These are phyloP conservation scores for Fulvia fulva DNA, from an alignment of 2,329 filamentous ascomycete species.

Conservation along the genomic window DNA sequence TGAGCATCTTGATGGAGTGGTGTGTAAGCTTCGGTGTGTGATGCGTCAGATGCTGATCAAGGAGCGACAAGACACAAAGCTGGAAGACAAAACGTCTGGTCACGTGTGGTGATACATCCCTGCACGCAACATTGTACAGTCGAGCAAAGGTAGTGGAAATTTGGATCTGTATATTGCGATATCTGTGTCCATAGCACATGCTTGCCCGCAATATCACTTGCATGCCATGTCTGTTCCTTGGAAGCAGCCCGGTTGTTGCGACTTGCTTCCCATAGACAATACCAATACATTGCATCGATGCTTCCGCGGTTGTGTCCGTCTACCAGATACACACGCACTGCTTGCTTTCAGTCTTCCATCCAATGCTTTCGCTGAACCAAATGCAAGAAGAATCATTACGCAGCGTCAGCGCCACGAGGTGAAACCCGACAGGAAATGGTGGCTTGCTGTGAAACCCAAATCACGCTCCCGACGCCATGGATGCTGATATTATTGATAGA, in stretches of 20 bases:
- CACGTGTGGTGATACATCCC: background rate
- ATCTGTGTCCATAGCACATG: slow-evolving; percentile 4
- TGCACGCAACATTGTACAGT: background rate
- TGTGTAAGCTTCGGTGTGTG: background rate
- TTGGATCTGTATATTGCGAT: slow-evolving; percentile 1
- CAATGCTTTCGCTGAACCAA: slow-evolving; percentile 20
- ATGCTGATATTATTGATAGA: slow-evolving; percentile 18
- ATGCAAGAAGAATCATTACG: slow-evolving; percentile 14
- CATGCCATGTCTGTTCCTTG: background rate
- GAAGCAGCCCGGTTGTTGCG: slow-evolving; percentile 1
- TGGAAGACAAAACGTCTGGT: background rate
- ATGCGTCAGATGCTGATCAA: background rate
- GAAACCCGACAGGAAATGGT: background rate
- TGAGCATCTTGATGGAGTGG: background rate
- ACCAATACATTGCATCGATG: slow-evolving; percentile 19
- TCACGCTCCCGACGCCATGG: slow-evolving; percentile 14
- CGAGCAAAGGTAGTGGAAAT: background rate
- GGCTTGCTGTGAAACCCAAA: slow-evolving; percentile 1
- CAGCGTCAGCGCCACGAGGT: slow-evolving; percentile 2
- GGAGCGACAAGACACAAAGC: background rate
- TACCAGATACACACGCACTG: background rate
- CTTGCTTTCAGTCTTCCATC: slow-evolving; percentile 11
- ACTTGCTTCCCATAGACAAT: slow-evolving; percentile 16
- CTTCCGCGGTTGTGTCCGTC: background rate
- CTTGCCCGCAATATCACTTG: background rate